A percentile compares a stretch with the other conserved stretches of the same genome.
Conservation (phyloP, 805 yeast genomes). For the Cyberlindnera xishuangbannaensis region DNA sequence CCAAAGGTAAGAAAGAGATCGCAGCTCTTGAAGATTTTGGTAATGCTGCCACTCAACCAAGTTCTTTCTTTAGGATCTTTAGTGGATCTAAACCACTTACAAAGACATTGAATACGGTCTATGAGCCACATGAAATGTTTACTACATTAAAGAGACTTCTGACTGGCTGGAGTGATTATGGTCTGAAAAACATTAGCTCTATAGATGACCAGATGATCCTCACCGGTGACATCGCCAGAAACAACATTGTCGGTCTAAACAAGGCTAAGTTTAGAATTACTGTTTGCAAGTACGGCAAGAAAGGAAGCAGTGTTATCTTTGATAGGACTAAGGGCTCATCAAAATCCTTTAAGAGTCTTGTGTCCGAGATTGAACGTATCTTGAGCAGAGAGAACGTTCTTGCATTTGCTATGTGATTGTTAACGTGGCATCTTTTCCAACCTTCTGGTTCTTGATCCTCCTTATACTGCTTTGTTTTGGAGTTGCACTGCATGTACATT, state of each 20-base stretch:
- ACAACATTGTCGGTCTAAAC: slow-evolving; percentile 56
- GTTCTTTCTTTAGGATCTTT: slow-evolving; percentile 30
- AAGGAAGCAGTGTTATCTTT: slow-evolving; percentile 49
- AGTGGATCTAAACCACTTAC: slow-evolving; percentile 15
- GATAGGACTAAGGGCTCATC: slow-evolving; percentile 61
- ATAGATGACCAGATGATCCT: slow-evolving; percentile 39
- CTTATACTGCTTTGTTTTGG: no score
- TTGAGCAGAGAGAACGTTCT: slow-evolving; percentile 59
- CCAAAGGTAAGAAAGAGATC: slow-evolving; percentile 20
- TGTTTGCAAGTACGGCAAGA: slow-evolving; percentile 38
- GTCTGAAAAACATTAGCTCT: slow-evolving; percentile 49
- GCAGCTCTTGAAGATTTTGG: slow-evolving; percentile 17
- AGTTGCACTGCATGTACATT: no score
- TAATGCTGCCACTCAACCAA: background rate
- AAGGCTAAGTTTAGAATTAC: slow-evolving; percentile 58
- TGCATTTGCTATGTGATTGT: slow-evolving; percentile 22
- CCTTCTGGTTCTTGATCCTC: no score
- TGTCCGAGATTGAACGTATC: slow-evolving; percentile 59
- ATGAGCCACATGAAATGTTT: slow-evolving; percentile 46
- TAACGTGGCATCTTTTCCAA: no score
- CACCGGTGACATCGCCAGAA: slow-evolving; percentile 57
- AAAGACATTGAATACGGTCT: slow-evolving; percentile 27
- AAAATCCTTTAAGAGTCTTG: slow-evolving; percentile 53
- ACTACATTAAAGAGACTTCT: slow-evolving; percentile 59
- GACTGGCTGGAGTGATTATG: slow-evolving; percentile 65